Base-by-base conservation (phyloP, 768 basidiomycete species). In the Sistotremastrum niveocremeum region DNA sequence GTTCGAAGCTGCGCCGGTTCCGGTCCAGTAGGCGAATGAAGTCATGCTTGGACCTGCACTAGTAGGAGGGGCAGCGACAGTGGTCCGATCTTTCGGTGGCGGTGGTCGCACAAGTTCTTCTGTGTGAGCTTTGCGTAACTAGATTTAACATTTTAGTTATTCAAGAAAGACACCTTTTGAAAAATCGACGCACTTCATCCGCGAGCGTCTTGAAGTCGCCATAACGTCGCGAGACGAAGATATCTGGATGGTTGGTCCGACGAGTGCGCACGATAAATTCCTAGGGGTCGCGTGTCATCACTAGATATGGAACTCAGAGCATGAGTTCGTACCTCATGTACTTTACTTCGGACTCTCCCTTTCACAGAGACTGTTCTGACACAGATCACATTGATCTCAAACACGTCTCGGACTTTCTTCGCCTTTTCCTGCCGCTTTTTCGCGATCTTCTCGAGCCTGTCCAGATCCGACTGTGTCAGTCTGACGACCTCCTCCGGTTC, bases 181-280 rank as follows among this genome's bases (percentile, higher is more conserved):
- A 5, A 41, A 33, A 11, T 20, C 59, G 57, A 59, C 72, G 20
- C 52, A 85, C 91, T 70, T 95, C 89, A 41, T 79, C 74, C 2
- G 81, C 79, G 11, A 99, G 72, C 2, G 89, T 84, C 58, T 71
- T 82, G 62, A 99, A 99, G 60, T 99, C 95, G 5, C 94, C 94
- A 59, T 98, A 91, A 51, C 95, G 73, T 47, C 95, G 73, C 1
- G 89, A 85, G 4, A 98, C 95, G 61, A 78, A 90, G 2, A 89
- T 72, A 52, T 95, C 91, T 2, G 69, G 72, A 51, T 72, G 71
- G 9, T 76, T 70, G 5, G 78, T 74, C 37, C 90, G 72, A 10
- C 81, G 73, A 0, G 93, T 98, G 32, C 89, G 78, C 32, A 99
- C 78, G 54, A 99, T 80, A 60, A 99, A 99, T 71, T 98, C 95